Base-by-base conservation (phyloP, 2,329 filamentous ascomycete genomes). In the Huntiella decipiens region DNA sequence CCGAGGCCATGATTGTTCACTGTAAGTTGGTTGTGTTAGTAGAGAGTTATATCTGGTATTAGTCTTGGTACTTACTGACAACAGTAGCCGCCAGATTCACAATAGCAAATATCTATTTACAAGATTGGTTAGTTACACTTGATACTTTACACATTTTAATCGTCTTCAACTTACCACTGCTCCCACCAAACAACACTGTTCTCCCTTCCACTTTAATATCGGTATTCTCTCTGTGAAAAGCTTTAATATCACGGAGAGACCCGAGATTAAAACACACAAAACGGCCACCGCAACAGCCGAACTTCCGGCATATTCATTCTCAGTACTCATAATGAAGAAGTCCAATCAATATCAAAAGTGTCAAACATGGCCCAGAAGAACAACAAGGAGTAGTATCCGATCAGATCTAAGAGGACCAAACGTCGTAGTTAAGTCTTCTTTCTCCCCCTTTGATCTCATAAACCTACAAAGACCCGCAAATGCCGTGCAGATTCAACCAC, bases 141-240 rank as follows among this genome's bases (percentile, higher is more conserved):
- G 13, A 44, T 10, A 22, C n/a, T 13, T 8, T n/a, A 8, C 10
- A 19, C 8, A 32, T 22, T 13, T 6, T 2, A 13, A 12, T 19
- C 32, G 12, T 19, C 4, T 15, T 11, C 35, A 36, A 46, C 43
- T 45, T 36, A 59, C 52, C 19, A 61, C 50, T 2, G 60, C 55
- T 11, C 56, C 48, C 12, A 63, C 35, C 39, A 61, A 57, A 16
- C 55, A 53, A 54, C 58, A 60, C 50, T 63, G 60, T 43, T 62
- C 60, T 15, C 53, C 41, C 41, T 56, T 57, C 46, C 60, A 54
- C 38, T 57, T 54, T 49, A 57, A 59, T 22, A 61, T 55, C 43
- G 62, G 50, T 8, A 53, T 50, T 11, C 53, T 51, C 44, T 60
- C 52, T n/a, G 60, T 59, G 45, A 57, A 62, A 43, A 63, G 54